A percentile compares a stretch with the other conserved stretches of the same genome.
Evolutionary conservation across 139 green algal genomes (phyloP).

Genomic region (Trebouxia sp.): DNA sequence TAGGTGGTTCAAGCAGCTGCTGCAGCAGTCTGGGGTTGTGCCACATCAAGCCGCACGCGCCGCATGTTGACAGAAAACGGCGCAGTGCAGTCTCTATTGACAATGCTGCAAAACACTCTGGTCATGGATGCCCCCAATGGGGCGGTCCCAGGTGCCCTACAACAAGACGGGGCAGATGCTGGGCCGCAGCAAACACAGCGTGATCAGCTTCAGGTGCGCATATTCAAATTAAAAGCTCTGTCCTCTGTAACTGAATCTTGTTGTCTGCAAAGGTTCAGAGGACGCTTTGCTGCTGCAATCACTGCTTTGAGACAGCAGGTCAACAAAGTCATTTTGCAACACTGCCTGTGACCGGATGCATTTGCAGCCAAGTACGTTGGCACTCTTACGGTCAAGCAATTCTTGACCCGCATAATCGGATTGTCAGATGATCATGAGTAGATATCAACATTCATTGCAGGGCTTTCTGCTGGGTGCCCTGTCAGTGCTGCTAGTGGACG

Average conservation of each 20-base stretch:
- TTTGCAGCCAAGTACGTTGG: too few relatives aligned
- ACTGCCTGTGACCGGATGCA: too few relatives aligned
- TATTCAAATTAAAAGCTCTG: too few relatives aligned
- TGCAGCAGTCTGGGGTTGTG: slow-evolving; percentile 33
- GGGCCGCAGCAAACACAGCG: not conserved
- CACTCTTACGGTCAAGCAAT: too few relatives aligned
- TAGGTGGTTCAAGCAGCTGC: slow-evolving; percentile 30
- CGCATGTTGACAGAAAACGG: slow-evolving; percentile 5
- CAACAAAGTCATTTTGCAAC: too few relatives aligned
- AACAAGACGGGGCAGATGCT: not conserved
- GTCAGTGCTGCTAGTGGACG: slow-evolving; percentile 71
- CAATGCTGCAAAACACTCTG: not conserved
- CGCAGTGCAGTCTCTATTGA: slow-evolving; percentile 1
- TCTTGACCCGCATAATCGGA: too few relatives aligned
- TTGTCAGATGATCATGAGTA: too few relatives aligned
- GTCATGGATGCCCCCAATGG: not conserved
- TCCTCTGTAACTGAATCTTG: too few relatives aligned
- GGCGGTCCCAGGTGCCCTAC: not conserved
- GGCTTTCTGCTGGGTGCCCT: slow-evolving; percentile 59
- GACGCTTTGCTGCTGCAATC: too few relatives aligned
- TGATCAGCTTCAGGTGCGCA: not conserved
- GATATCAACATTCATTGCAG: too few relatives aligned
- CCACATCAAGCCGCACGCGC: slow-evolving; percentile 12
- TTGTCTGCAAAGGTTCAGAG: too few relatives aligned
- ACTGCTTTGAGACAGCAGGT: too few relatives aligned